Conservation (phyloP, 2,329 filamentous ascomycete species). For the Talaromyces atroroseus region DNA sequence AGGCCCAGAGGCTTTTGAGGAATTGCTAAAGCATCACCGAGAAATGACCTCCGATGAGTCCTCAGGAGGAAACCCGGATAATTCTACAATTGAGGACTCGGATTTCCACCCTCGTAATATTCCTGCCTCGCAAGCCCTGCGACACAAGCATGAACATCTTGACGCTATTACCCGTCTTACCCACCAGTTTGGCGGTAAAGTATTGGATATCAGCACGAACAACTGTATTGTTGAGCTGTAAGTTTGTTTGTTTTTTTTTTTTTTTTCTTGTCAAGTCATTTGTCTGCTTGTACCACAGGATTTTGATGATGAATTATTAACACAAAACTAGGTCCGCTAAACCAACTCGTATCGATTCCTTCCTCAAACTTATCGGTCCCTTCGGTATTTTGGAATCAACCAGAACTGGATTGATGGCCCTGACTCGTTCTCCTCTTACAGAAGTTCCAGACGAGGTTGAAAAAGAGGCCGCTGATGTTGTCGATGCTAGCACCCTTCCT, state of each 20-base stretch:
- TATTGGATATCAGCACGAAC: conserved; percentile 94
- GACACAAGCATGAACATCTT: conserved; percentile 96
- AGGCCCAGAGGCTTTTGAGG: conserved; percentile 96
- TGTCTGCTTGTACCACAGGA: background rate
- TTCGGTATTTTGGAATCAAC: conserved; percentile 97
- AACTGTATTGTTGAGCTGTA: conserved; percentile 98
- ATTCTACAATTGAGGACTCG: conserved; percentile 22
- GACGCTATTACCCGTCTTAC: conserved; percentile 94
- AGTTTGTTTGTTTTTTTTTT: conserved; percentile 35
- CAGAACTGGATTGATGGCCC: conserved; percentile 91
- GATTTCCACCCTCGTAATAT: conserved; percentile 91
- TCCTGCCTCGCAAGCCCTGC: conserved; percentile 77
- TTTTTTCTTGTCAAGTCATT: background rate
- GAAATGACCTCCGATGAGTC: conserved; percentile 63
- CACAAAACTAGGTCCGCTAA: conserved; percentile 69
- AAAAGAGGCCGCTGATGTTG: conserved; percentile 90
- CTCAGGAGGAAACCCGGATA: conserved; percentile 42
- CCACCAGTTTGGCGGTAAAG: conserved; percentile 96
- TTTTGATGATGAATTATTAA: conserved; percentile 6
- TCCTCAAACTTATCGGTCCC: conserved; percentile 88
- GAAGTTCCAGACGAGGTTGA: conserved; percentile 65
- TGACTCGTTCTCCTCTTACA: conserved; percentile 85
- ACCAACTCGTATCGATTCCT: conserved; percentile 87
- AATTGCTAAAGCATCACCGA: conserved; percentile 88
- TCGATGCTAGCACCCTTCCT: conserved; percentile 88